Evolutionary conservation across 164 flowering plant species (phyloP).

Genomic region (Warburgia ugandensis): DNA sequence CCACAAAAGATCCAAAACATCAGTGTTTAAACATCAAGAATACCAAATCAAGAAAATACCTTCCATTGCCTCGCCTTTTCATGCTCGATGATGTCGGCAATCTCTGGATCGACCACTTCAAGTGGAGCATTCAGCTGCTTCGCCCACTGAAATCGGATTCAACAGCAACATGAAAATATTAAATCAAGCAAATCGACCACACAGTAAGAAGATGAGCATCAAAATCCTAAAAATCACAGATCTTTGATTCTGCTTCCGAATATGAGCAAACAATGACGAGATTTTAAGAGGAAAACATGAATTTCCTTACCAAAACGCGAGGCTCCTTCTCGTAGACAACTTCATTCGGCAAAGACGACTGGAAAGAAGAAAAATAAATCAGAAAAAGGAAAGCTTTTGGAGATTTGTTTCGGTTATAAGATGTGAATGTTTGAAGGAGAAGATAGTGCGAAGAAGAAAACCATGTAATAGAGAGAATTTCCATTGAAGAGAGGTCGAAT

Average conservation of each 20-base stretch:
- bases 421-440: neutral
- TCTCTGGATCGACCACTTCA: conserved; percentile 82
- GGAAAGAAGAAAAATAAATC: conserved; percentile 3
- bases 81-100: conserved; percentile 89
- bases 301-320: conserved; percentile 44
- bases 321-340: conserved; percentile 71
- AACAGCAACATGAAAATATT: no score
- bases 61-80: conserved; percentile 99
- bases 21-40: no score
- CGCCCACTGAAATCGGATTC: conserved; percentile 97
- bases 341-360: conserved; percentile 82
- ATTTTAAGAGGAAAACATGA: no score
- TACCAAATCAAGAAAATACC: conserved; percentile 43
- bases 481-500: conserved; percentile 52
- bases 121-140: conserved; percentile 90
- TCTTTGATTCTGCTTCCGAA: no score
- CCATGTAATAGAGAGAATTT: conserved; percentile 59
- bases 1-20: no score
- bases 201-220: no score
- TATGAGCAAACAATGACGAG: no score
- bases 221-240: no score
- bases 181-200: no score
- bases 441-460: conserved; percentile 9
- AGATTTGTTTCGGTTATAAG: no score
- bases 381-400: neutral